Evolutionary conservation across 2,329 filamentous ascomycete genomes (phyloP).

Genomic region (Diaporthe longicolla): DNA sequence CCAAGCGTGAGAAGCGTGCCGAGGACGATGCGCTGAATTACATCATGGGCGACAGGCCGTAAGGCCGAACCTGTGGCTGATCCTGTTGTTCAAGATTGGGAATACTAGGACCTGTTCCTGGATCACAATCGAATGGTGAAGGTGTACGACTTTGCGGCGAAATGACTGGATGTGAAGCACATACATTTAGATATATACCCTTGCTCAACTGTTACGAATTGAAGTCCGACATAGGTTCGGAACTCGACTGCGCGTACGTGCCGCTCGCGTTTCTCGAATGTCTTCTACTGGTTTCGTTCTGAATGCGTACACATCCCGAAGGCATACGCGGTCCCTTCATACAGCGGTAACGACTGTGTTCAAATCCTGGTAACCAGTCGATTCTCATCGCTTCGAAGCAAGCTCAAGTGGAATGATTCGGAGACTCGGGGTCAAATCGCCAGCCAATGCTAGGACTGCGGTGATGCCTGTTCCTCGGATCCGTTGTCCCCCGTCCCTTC

Average conservation of each 20-base stretch:
- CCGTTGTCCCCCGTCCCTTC: too few relatives aligned
- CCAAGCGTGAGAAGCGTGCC: neutral
- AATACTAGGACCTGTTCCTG: neutral
- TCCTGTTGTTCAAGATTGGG: too few relatives aligned
- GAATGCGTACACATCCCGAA: too few relatives aligned
- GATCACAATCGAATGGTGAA: neutral
- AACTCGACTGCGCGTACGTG: too few relatives aligned
- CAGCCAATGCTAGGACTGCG: too few relatives aligned
- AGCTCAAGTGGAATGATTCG: neutral
- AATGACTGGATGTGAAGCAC: neutral
- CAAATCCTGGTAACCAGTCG: too few relatives aligned
- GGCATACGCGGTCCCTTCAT: too few relatives aligned
- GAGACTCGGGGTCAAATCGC: neutral
- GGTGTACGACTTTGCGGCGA: neutral
- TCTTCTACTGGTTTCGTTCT: too few relatives aligned
- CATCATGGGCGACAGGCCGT: constrained; percentile 10
- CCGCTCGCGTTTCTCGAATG: too few relatives aligned
- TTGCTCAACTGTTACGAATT: neutral
- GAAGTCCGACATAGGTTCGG: neutral
- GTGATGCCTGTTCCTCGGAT: too few relatives aligned
- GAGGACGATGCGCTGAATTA: constrained; percentile 5
- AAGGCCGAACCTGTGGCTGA: neutral
- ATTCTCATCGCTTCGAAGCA: neutral
- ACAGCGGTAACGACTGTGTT: too few relatives aligned
- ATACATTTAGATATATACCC: constrained; percentile 18